phyloP scores from a whole-genome alignment of 1,139 yeast species.

The Lodderomyces beijingensis region DNA sequence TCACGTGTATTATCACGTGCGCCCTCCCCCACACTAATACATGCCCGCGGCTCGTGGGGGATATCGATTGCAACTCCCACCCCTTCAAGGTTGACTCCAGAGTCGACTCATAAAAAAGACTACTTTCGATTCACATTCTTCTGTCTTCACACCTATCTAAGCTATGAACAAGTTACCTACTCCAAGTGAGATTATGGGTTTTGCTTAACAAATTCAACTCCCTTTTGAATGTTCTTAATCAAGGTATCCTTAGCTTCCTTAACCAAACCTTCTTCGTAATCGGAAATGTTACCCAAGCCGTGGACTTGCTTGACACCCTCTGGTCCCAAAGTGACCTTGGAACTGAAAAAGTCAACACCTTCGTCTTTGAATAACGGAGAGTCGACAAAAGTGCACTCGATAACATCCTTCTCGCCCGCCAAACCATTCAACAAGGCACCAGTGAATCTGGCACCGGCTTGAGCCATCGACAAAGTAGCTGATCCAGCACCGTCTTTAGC shows the following conservation, averaged over 20 bases:
- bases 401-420: conserved; percentile 45
- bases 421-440: conserved; percentile 57
- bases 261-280: conserved; percentile 56
- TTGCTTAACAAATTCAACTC: conserved; percentile 52
- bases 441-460: conserved; percentile 83
- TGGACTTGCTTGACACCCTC: conserved; percentile 58
- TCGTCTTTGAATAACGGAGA: conserved; percentile 44
- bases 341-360: conserved; percentile 57
- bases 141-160: too few species aligned
- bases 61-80: too few species aligned
- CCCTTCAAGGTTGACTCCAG: too few species aligned
- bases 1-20: too few species aligned
- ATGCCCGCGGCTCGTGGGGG: too few species aligned
- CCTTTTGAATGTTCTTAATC: conserved; percentile 54
- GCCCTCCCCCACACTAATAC: too few species aligned
- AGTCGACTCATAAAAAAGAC: not conserved
- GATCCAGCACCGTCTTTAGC: conserved; percentile 96
- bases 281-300: conserved; percentile 50
- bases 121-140: not conserved
- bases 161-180: too few species aligned
- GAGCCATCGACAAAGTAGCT: conserved; percentile 95
- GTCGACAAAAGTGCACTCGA: conserved; percentile 52
- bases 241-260: conserved; percentile 53
- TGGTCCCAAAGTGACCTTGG: conserved; percentile 57
- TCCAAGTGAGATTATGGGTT: conserved; percentile 33